Base-by-base conservation (phyloP, 176 grass and related monocot species). In the Aegilops sharonensis region DNA sequence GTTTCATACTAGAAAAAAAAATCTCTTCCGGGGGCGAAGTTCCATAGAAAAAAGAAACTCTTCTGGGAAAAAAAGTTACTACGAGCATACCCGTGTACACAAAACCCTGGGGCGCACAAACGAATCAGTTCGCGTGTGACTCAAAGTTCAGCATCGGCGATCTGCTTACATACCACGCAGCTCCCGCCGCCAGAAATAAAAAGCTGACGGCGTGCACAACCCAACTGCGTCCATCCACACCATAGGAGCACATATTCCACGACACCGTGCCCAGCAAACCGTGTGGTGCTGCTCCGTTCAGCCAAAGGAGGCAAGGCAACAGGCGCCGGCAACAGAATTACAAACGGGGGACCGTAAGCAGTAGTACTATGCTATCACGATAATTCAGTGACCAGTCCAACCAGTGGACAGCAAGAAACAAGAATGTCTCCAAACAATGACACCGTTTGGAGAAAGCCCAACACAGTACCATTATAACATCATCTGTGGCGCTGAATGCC, bases 131-230 rank as follows among this genome's bases (percentile, higher is more conserved):
- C 50, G 15, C 50, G 50, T 54, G 5, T 4, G 25, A 12, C n/a
- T 63, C 50, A 18, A 54, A 54, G 12, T 43, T 63, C n/a, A 63
- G 61, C 61, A 63, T 60, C 20, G 4, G 11, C 43, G 43, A 47
- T 54, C 23, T 13, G 89, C 85, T 87, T 90, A 84, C 24, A 90
- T 48, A 36, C 80, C 34, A 90, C 85, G 89, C 80, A 87, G 64
- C 32, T 45, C 61, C 47, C n/a, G 9, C 8, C 4, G 7, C 23
- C 62, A 67, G 30, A 75, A 77, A 84, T 14, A 62, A 42, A 62
- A 42, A 56, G 35, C 14, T 15, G 23, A 45, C 56, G 31, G 31
- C 47, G 59, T 75, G 34, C 71, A 69, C 63, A 82, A 70, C 8
- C 8, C 72, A 54, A 29, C 57, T 6, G 3, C 65, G 34, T 67